Evolutionary conservation across 257 asterid genomes (phyloP), one percentile per base, ranked within the genome.

Genomic region (Ilex aquifolium): DNA sequence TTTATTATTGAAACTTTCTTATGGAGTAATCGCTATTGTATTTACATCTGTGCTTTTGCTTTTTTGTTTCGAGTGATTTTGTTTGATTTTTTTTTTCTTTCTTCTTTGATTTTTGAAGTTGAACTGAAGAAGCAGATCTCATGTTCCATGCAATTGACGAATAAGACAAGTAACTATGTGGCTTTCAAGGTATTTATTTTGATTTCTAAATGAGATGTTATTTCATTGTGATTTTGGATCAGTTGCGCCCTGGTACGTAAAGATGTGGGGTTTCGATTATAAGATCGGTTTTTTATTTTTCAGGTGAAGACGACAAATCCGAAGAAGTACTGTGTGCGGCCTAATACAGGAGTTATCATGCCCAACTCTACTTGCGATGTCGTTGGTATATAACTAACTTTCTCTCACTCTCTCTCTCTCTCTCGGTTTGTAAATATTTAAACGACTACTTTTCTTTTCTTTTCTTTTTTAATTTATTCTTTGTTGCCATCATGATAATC

Each of bases 51-150:
- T 15, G 66, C 53, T 56, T 64, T 57, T 36, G 69, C 11, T 68
- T 71, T 54, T 73, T 6, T 14, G 32, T 52, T 13, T 42, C 39
- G 61, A 27, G 7, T 60, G 39, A 29, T 36, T 56, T 32, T 65
- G 58, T 65, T 60, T 72, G 40, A n/a, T n/a, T 80, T 32, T 42
- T 50, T 63, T 40, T 10, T 46, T 46, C 13, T 10, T 13, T 32
- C 76, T 63, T 64, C 55, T 76, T 44, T 64, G 55, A 32, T 57
- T 55, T 53, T 64, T 32, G n/a, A 44, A 80, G 96, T 88, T 56
- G 95, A 86, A 79, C 75, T 86, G 88, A 86, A 80, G 88, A 85
- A 83, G 85, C 96, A 85, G 90, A 88, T 88, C 90, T 68, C 88
- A 56, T 85, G 96, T 73, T 77, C 92, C 62, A 66, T 88, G 85